A percentile compares a stretch with the other conserved stretches of the same genome.
Conservation (phyloP, 129 eudicot genomes). For the Deinandra increscens region DNA sequence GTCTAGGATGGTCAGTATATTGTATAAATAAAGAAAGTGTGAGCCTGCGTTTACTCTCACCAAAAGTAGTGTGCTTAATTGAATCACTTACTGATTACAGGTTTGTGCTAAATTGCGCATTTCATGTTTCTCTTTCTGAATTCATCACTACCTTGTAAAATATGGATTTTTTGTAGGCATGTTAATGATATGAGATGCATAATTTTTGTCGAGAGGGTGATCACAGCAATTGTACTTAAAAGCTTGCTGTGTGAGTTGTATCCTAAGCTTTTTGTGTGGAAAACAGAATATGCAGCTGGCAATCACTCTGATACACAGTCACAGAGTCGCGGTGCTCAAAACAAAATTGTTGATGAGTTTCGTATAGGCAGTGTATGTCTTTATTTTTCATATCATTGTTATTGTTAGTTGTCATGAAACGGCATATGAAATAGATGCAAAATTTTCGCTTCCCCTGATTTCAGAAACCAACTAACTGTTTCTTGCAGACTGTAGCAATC, state of each 20-base stretch:
- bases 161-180: slow-evolving; percentile 35
- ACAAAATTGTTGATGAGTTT: slow-evolving; percentile 69
- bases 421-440: neutral
- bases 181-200: slow-evolving; percentile 71
- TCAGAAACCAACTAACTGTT: neutral
- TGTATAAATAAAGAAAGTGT: slow-evolving; percentile 32
- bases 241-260: slow-evolving; percentile 55
- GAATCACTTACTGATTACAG: slow-evolving; percentile 74
- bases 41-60: slow-evolving; percentile 48
- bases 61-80: slow-evolving; percentile 63
- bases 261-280: slow-evolving; percentile 59
- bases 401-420: neutral
- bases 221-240: slow-evolving; percentile 71
- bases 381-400: slow-evolving; percentile 2
- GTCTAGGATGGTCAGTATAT: slow-evolving; percentile 39
- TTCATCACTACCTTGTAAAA: neutral
- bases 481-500: neutral
- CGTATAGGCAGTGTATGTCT: slow-evolving; percentile 62
- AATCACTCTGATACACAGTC: slow-evolving; percentile 35
- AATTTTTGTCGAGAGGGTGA: slow-evolving; percentile 78
- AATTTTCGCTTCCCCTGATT: neutral
- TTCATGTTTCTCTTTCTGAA: neutral
- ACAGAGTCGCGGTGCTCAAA: slow-evolving; percentile 68
- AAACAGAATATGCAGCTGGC: slow-evolving; percentile 67
- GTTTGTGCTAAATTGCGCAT: slow-evolving; percentile 31